These are phyloP conservation scores for Aureobasidium sp. DNA, from an alignment of 2,329 filamentous ascomycete genomes.

Conservation along the genomic window DNA sequence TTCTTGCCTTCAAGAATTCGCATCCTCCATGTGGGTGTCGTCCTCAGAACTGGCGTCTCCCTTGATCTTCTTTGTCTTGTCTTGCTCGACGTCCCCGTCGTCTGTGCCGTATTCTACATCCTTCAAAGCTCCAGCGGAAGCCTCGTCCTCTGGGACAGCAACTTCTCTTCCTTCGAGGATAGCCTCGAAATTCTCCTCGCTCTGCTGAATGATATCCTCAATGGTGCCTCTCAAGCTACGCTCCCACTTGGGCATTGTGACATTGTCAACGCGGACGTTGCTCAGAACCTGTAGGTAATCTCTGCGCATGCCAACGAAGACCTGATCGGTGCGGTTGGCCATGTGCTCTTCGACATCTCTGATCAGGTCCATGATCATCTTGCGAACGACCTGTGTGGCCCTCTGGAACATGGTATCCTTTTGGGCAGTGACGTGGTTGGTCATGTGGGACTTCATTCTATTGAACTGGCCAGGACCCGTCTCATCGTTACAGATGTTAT, in stretches of 20 bases:
- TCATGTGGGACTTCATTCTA: conserved; percentile 47
- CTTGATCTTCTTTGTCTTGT: not conserved
- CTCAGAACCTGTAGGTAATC: conserved; percentile 32
- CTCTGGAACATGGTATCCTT: conserved; percentile 43
- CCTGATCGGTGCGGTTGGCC: conserved; percentile 37
- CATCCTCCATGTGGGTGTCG: not conserved
- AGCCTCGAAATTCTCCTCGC: not conserved
- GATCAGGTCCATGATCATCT: conserved; percentile 34
- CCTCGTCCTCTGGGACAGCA: not conserved
- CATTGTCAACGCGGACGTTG: conserved; percentile 14
- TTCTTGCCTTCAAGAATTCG: not conserved
- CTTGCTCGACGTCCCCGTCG: not conserved
- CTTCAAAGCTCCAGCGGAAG: not conserved
- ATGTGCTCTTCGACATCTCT: conserved; percentile 35
- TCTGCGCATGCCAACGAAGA: conserved; percentile 27
- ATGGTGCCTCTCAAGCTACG: not conserved
- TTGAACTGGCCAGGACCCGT: conserved; percentile 37
- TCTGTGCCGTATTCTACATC: not conserved
- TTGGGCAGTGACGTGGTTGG: conserved; percentile 31
- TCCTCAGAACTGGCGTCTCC: not conserved
- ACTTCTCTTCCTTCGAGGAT: not conserved
- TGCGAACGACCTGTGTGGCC: conserved; percentile 35
- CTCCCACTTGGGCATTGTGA: conserved; percentile 10
- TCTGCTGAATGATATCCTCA: not conserved
- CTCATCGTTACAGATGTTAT: conserved; percentile 38